Evolutionary conservation across 371 early-diverging fungal species (phyloP).

Genomic region (Mortierella sp.): DNA sequence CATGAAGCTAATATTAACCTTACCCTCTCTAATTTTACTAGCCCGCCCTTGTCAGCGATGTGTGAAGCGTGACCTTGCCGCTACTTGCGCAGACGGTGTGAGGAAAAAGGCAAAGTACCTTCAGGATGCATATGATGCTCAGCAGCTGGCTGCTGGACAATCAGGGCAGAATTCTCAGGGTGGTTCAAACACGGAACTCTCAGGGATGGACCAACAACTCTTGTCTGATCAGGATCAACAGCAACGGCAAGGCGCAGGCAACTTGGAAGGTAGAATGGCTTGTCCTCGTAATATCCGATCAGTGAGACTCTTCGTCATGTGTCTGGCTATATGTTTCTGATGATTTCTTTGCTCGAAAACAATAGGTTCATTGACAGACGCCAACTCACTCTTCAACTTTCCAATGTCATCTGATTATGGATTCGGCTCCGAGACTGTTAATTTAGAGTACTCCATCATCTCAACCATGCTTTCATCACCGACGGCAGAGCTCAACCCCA

Average conservation of each 20-base stretch:
- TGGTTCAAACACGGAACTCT: slow-evolving; percentile 12
- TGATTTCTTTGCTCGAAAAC: background rate
- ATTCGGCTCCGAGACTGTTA: slow-evolving; percentile 89
- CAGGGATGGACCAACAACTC: slow-evolving; percentile 25
- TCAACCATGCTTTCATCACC: slow-evolving; percentile 81
- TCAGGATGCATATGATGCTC: slow-evolving; percentile 61
- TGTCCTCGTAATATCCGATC: background rate
- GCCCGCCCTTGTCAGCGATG: slow-evolving; percentile 90
- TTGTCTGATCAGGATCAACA: slow-evolving; percentile 37
- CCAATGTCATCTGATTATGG: slow-evolving; percentile 59
- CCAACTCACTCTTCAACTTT: slow-evolving; percentile 38
- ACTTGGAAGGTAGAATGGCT: slow-evolving; percentile 25
- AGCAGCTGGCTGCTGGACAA: slow-evolving; percentile 42
- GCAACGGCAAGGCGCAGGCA: slow-evolving; percentile 17
- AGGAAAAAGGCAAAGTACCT: slow-evolving; percentile 90
- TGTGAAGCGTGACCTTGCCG: slow-evolving; percentile 78
- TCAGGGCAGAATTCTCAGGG: slow-evolving; percentile 14
- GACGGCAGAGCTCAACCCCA: slow-evolving; percentile 40
- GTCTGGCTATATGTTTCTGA: background rate
- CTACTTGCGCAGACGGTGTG: slow-evolving; percentile 81
- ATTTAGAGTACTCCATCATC: slow-evolving; percentile 87
- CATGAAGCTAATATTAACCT: background rate
- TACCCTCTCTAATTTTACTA: slow-evolving; percentile 31
- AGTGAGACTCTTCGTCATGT: background rate
- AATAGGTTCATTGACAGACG: slow-evolving; percentile 30